Evolutionary conservation across 225 moss, liverwort and hornwort species (phyloP), one percentile per base, ranked within the genome.

Genomic region (Anthoceros angustus): DNA sequence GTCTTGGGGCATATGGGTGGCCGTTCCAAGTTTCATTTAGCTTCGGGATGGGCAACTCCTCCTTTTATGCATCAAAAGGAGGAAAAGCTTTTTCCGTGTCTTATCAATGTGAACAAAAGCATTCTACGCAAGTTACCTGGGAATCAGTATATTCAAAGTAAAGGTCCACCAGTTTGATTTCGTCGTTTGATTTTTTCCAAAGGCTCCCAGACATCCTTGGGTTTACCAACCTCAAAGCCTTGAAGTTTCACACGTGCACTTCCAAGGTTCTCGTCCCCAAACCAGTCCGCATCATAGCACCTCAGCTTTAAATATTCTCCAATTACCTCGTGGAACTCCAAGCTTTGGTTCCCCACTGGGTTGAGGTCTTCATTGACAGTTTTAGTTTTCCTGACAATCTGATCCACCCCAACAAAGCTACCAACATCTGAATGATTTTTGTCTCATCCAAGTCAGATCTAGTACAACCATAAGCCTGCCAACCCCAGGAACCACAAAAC

Each of bases 271-370:
- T 95, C 95, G 50, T 95, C 95, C 68, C 86, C 91, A 70, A 95
- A 88, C 63, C 83, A 84, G 78, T 95, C 91, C 43, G 95, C 91
- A 72, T 95, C 95, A 71, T 88, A 95, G 61, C 95, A 95, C 75
- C 90, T 95, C 43, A 95, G 86, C 71, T 95, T 95, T 63, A 91
- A 69, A 70, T 95, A 95, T 43, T 95, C 95, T 76, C 93, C 95
- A 62, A 79, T 77, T 25, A 95, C 76, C 71, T 95, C 95, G 70
- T 91, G 95, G 70, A 95, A 95, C 12, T 77, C 41, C 41, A 91
- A 95, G 45, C 68, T 76, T 72, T 95, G 90, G 67, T 87, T 85
- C 95, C 95, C 91, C 5, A 67, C 76, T 62, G 95, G 95, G 76
- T 95, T 95, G 66, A 95, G 68, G 65, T 95, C 88, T 79, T 95